A percentile compares a stretch with the other conserved stretches of the same genome.
These are phyloP conservation scores for Ramaria rubella DNA, from an alignment of 768 basidiomycete species.

Conservation along the genomic window DNA sequence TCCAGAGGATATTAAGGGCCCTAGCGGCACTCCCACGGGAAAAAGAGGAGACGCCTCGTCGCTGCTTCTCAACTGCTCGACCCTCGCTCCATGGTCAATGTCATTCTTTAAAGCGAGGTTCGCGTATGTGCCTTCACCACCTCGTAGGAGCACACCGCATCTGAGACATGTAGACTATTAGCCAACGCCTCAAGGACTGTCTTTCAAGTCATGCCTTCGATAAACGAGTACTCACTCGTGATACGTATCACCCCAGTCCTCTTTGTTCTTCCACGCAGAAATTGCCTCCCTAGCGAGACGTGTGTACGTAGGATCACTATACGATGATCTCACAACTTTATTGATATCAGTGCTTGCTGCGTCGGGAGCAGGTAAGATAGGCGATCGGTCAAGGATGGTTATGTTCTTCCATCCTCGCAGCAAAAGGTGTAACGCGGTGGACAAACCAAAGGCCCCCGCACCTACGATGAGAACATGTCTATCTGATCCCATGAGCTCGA, in stretches of 20 bases:
- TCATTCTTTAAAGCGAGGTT: slow-evolving; percentile 60
- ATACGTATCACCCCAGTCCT: slow-evolving; percentile 66
- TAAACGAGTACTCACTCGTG: slow-evolving; percentile 56
- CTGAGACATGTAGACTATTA: slow-evolving; percentile 29
- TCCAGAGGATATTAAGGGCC: slow-evolving; percentile 19
- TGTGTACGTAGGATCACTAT: slow-evolving; percentile 62
- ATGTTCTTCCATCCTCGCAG: slow-evolving; percentile 60
- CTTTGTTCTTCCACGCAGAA: slow-evolving; percentile 54
- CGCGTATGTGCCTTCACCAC: slow-evolving; percentile 39
- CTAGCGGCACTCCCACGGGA: slow-evolving; percentile 34
- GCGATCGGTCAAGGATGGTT: slow-evolving; percentile 69
- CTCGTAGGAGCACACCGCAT: slow-evolving; percentile 64
- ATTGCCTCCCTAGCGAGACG: slow-evolving; percentile 74
- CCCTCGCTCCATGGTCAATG: slow-evolving; percentile 43
- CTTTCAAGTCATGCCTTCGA: neutral
- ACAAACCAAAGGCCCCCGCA: slow-evolving; percentile 81
- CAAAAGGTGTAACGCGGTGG: slow-evolving; percentile 77
- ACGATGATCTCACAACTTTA: slow-evolving; percentile 73
- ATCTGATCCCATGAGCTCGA: no score
- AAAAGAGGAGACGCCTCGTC: slow-evolving; percentile 43
- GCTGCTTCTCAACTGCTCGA: slow-evolving; percentile 33
- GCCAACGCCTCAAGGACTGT: neutral
- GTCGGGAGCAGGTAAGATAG: slow-evolving; percentile 68
- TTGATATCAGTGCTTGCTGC: slow-evolving; percentile 61
- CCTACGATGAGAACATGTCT: slow-evolving; percentile 66